phyloP scores from a whole-genome alignment of 192 early-diverging fungal species.

The Linnemannia exigua region DNA sequence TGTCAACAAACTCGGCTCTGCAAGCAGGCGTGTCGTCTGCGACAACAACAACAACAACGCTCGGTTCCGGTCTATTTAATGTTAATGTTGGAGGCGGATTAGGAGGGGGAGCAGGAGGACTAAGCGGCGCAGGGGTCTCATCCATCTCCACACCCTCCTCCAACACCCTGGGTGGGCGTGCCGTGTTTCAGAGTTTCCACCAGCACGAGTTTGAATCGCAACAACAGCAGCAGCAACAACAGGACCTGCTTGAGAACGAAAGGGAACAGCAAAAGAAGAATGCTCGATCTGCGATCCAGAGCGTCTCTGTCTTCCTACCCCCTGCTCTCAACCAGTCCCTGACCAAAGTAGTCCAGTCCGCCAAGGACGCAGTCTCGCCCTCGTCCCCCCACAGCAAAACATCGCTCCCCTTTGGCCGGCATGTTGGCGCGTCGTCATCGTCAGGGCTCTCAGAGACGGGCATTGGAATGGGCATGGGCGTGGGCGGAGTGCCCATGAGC shows the following conservation, averaged over 20 bases:
- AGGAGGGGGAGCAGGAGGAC: slow-evolving; percentile 15
- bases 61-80: slow-evolving; percentile 15
- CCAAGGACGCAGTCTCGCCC: slow-evolving; percentile 33
- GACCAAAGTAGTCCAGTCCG: slow-evolving; percentile 46
- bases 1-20: slow-evolving; percentile 11
- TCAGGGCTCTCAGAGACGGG: not conserved
- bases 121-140: slow-evolving; percentile 4
- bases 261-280: slow-evolving; percentile 46
- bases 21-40: not conserved
- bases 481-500: not conserved
- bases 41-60: slow-evolving; percentile 7
- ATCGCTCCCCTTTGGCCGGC: slow-evolving; percentile 8
- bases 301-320: slow-evolving; percentile 34
- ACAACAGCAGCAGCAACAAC: slow-evolving; percentile 21
- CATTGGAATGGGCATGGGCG: not conserved
- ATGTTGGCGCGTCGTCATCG: slow-evolving; percentile 13
- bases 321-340: slow-evolving; percentile 34
- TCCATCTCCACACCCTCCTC: slow-evolving; percentile 26
- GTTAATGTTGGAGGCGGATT: slow-evolving; percentile 6
- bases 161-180: slow-evolving; percentile 29
- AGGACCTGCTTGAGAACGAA: slow-evolving; percentile 29
- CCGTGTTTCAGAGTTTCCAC: slow-evolving; percentile 14
- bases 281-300: slow-evolving; percentile 27
- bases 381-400: slow-evolving; percentile 21
- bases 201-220: slow-evolving; percentile 17